Evolutionary conservation across 768 basidiomycete species (phyloP).

Genomic region (Boletus rex-veris): DNA sequence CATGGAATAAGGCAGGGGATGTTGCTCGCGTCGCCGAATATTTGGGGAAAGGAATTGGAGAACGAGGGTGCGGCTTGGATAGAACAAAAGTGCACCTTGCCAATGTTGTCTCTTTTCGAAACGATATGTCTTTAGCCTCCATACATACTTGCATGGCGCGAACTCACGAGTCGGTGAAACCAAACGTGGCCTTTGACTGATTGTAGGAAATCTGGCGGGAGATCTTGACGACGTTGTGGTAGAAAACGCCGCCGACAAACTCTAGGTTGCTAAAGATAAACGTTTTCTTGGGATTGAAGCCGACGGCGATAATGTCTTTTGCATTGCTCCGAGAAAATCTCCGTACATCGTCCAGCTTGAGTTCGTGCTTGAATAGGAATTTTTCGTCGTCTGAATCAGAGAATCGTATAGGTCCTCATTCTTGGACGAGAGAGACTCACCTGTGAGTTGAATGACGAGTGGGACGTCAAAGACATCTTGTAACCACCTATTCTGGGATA

Average conservation of each 20-base stretch:
- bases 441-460: constrained; percentile 92
- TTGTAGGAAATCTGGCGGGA: constrained; percentile 91
- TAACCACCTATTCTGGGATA: constrained; percentile 65
- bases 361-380: constrained; percentile 94
- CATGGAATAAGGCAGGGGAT: constrained; percentile 95
- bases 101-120: constrained; percentile 86
- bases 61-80: constrained; percentile 96
- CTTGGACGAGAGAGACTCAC: constrained; percentile 36
- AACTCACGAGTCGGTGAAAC: constrained; percentile 91
- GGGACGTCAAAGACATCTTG: constrained; percentile 96
- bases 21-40: constrained; percentile 79
- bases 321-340: constrained; percentile 82
- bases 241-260: constrained; percentile 89
- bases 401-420: background rate
- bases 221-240: constrained; percentile 89
- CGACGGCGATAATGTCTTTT: constrained; percentile 95
- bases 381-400: constrained; percentile 87
- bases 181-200: constrained; percentile 93
- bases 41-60: constrained; percentile 97
- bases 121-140: background rate
- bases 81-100: constrained; percentile 94
- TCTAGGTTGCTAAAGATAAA: constrained; percentile 96
- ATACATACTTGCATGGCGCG: background rate
- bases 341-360: constrained; percentile 86
- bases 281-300: constrained; percentile 87